phyloP scores from a whole-genome alignment of 768 basidiomycete genomes.

The Rickenella mellea region DNA sequence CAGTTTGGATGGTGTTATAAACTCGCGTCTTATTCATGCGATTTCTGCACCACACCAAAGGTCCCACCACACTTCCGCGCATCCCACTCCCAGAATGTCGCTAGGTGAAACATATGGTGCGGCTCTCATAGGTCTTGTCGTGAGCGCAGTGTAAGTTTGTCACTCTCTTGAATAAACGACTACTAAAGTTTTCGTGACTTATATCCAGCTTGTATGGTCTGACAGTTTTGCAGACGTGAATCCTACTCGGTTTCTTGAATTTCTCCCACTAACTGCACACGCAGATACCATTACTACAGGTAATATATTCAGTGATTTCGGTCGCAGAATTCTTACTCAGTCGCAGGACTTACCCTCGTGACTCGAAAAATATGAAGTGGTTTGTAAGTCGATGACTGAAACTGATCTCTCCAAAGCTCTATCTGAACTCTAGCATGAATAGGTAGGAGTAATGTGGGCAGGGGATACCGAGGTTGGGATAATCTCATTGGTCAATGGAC shows the following conservation, averaged over 20 bases:
- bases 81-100: too few relatives aligned
- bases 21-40: too few relatives aligned
- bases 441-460: slow-evolving; percentile 3
- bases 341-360: slow-evolving; percentile 29
- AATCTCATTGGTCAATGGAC: slow-evolving; percentile 37
- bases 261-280: neutral
- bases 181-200: neutral
- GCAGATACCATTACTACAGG: neutral
- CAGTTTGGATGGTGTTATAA: too few relatives aligned
- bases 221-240: slow-evolving; percentile 34
- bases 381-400: slow-evolving; percentile 24
- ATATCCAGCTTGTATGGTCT: slow-evolving; percentile 34
- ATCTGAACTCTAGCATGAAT: neutral
- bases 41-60: too few relatives aligned
- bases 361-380: slow-evolving; percentile 27
- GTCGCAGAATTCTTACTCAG: neutral
- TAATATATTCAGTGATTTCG: slow-evolving; percentile 12
- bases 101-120: slow-evolving; percentile 39
- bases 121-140: slow-evolving; percentile 35
- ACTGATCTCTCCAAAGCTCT: neutral
- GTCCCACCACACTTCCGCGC: too few relatives aligned
- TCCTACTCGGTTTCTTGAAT: too few relatives aligned
- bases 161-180: neutral
- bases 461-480: slow-evolving; percentile 35
- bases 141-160: slow-evolving; percentile 30